phyloP scores from a whole-genome alignment of 1,284 basidiomycete genomes.

The Rhodotorula glutinis region DNA sequence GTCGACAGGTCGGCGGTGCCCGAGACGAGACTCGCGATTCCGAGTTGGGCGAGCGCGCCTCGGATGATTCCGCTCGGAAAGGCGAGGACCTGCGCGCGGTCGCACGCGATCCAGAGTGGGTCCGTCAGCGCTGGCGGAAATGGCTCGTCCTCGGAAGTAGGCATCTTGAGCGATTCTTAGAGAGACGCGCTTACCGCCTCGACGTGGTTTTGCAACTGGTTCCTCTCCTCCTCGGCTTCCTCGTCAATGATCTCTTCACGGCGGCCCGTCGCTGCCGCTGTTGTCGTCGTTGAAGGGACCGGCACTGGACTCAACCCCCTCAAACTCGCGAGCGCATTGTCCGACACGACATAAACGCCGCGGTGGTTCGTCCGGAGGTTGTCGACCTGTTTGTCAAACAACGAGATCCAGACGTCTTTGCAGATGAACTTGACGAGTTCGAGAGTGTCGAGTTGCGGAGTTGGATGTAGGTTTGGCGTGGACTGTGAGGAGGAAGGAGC shows the following conservation, averaged over 20 bases:
- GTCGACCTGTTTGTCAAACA: constrained; percentile 45
- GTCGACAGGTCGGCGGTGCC: constrained; percentile 33
- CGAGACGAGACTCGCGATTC: constrained; percentile 23
- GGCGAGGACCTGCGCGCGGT: constrained; percentile 27
- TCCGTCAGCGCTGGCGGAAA: too few species aligned
- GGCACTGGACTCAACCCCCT: constrained; percentile 12
- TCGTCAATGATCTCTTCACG: background rate
- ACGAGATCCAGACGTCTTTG: constrained; percentile 43
- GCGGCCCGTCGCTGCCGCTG: too few species aligned
- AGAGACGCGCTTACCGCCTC: background rate
- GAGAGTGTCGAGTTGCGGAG: constrained; percentile 28
- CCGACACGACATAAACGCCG: constrained; percentile 43
- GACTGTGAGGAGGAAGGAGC: constrained; percentile 5
- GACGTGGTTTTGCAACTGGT: constrained; percentile 1
- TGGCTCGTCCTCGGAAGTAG: too few species aligned
- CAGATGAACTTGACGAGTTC: constrained; percentile 45
- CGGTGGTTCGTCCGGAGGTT: constrained; percentile 45
- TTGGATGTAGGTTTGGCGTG: background rate
- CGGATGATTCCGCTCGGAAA: constrained; percentile 39
- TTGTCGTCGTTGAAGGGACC: too few species aligned
- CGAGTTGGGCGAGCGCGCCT: constrained; percentile 41
- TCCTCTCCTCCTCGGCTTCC: constrained; percentile 13
- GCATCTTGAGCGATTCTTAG: background rate
- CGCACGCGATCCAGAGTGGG: background rate
- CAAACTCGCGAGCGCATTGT: constrained; percentile 30